These are phyloP conservation scores for Odontarrhena argentea DNA, from an alignment of 345 rosid species.

Conservation along the genomic window DNA sequence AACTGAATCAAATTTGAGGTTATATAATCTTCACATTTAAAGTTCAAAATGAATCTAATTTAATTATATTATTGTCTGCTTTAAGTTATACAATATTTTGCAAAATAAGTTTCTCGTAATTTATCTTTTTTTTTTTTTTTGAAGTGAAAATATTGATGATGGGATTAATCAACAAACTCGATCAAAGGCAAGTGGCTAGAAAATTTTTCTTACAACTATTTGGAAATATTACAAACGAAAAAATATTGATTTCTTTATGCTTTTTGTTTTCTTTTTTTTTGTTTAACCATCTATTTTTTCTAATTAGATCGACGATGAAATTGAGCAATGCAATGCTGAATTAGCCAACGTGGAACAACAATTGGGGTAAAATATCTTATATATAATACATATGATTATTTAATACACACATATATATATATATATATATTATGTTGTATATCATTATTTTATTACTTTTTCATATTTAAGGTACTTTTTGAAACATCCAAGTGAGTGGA, in stretches of 20 bases:
- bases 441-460: background rate
- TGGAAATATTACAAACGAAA: background rate
- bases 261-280: too few relatives aligned
- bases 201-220: background rate
- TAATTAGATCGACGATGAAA: conserved; percentile 21
- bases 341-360: conserved; percentile 13
- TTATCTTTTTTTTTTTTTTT: background rate
- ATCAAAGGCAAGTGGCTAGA: conserved; percentile 26
- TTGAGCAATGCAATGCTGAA: background rate
- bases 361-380: conserved; percentile 9
- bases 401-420: background rate
- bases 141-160: conserved; percentile 10
- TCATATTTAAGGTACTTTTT: conserved; percentile 5
- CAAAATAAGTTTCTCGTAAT: background rate
- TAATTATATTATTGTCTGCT: background rate
- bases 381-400: conserved; percentile 14
- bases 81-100: background rate
- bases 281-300: conserved; percentile 10
- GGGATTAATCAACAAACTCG: background rate
- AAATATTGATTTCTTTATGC: background rate
- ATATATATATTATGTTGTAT: too few relatives aligned
- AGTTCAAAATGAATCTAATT: background rate
- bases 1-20: conserved; percentile 1
- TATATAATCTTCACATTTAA: background rate
- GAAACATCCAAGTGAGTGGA: conserved; percentile 14